Base-by-base conservation (phyloP, 768 basidiomycete species). In the Phaeolepiota aurea region DNA sequence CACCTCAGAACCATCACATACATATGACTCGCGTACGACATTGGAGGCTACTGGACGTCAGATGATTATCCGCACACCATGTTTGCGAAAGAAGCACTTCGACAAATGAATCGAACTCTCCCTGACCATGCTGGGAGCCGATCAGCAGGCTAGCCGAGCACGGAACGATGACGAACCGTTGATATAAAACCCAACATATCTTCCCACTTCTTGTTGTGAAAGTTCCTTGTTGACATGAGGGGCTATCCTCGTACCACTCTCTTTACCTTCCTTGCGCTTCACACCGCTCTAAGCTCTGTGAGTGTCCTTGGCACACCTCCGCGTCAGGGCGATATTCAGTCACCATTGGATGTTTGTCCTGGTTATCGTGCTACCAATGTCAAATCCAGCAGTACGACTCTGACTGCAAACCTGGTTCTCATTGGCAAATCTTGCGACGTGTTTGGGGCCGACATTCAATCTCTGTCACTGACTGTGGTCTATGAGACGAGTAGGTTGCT, bases 281-380 rank as follows among this genome's bases (percentile, higher is more conserved):
- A 7, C 25, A 7, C n/a, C 25, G n/a, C 25, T 28, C n/a, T 28
- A n/a, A 7, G 7, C 7, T 28, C 25, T 28, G 25, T 28, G 7
- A 7, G 25, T n/a, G 25, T 28, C 25, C 25, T 21, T 22, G 23
- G n/a, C n/a, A n/a, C n/a, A n/a, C 19, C 4, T 16, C 34, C 36
- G 52, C 48, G n/a, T 42, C 52, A 3, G 42, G 43, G 21, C 55
- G 60, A 19, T 55, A 63, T 41, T 63, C 66, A 3, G 46, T 49
- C 12, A 52, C 63, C 4, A 65, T 79, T 25, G n/a, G 77, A 79
- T 49, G 67, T 71, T 1, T 83, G 79, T 52, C 69, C 78, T 1
- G 79, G 81, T 12, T 82, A 83, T 55, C 64, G 60, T 5, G 72
- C 71, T 7, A 58, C 54, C 2, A 69, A 75, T 42, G 65, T 79